Conservation (phyloP, 2,329 filamentous ascomycete genomes). For the Aureobasidium subglaciale region DNA sequence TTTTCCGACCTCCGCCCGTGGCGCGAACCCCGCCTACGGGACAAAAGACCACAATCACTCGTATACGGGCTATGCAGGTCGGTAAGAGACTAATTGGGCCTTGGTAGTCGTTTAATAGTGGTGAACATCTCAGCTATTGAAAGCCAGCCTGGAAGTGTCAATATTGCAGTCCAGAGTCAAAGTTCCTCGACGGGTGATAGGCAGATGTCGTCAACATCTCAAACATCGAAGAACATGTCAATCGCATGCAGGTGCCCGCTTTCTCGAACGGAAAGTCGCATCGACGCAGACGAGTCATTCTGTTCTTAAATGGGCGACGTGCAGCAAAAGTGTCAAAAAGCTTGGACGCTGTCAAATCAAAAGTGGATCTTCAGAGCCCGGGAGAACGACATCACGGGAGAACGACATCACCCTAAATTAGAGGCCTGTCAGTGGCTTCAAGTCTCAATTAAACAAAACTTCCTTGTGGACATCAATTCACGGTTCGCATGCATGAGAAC, state of each 20-base stretch:
- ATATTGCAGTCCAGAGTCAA: neutral
- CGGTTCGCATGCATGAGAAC: neutral
- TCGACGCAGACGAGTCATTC: neutral
- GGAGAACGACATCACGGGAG: conserved; percentile 11
- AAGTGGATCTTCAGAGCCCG: conserved; percentile 1
- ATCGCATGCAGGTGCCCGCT: neutral
- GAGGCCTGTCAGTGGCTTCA: neutral
- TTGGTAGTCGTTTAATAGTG: neutral
- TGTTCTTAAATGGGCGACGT: conserved; percentile 2
- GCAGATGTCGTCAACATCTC: neutral
- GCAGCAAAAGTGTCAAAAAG: conserved; percentile 8
- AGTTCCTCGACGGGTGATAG: neutral
- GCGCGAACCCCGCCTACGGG: conserved; percentile 1
- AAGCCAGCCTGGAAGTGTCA: neutral
- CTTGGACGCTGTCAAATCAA: conserved; percentile 9
- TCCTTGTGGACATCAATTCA: neutral
- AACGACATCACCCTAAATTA: conserved; percentile 12
- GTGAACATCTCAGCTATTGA: neutral
- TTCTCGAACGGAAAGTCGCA: neutral
- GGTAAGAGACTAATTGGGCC: neutral
- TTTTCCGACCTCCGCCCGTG: neutral
- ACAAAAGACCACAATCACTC: neutral
- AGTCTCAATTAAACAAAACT: neutral
- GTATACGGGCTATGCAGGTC: neutral
- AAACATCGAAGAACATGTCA: neutral